A percentile compares a stretch with the other conserved stretches of the same genome.
Evolutionary conservation across 1,284 basidiomycete genomes (phyloP).

Genomic region (Trichosporon coremiiforme): DNA sequence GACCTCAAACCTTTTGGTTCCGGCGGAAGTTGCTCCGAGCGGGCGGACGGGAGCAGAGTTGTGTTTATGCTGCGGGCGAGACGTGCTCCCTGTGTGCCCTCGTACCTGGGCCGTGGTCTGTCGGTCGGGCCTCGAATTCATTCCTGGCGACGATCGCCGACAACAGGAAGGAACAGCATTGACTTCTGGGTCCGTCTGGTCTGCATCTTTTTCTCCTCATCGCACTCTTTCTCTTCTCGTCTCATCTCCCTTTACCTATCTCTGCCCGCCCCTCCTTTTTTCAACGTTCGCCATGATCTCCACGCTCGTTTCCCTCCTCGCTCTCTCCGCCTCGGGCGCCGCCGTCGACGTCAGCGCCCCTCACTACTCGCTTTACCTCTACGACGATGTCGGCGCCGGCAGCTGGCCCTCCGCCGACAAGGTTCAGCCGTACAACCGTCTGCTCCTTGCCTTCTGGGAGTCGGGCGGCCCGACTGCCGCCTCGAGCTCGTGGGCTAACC

Average conservation of each 20-base stretch:
- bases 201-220: slow-evolving; percentile 7
- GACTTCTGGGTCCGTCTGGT: neutral
- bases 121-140: slow-evolving; percentile 11
- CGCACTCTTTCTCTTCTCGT: neutral
- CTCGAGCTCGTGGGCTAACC: slow-evolving; percentile 43
- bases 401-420: slow-evolving; percentile 35
- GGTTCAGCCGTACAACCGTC: slow-evolving; percentile 51
- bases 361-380: slow-evolving; percentile 53
- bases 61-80: slow-evolving; percentile 1
- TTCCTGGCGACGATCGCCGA: neutral
- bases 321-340: slow-evolving; percentile 22
- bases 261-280: neutral
- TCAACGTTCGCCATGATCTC: slow-evolving; percentile 15
- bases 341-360: slow-evolving; percentile 39
- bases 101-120: neutral
- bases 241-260: neutral
- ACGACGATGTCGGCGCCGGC: slow-evolving; percentile 45
- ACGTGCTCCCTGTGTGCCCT: neutral
- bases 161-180: neutral
- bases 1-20: too few species aligned
- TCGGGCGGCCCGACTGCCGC: slow-evolving; percentile 39
- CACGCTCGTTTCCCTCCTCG: slow-evolving; percentile 28
- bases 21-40: neutral
- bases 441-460: slow-evolving; percentile 60
- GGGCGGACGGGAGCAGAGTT: neutral